Evolutionary conservation across 805 yeast species (phyloP), one percentile per base, ranked within the genome.

Genomic region (Starmerella davenportii): DNA sequence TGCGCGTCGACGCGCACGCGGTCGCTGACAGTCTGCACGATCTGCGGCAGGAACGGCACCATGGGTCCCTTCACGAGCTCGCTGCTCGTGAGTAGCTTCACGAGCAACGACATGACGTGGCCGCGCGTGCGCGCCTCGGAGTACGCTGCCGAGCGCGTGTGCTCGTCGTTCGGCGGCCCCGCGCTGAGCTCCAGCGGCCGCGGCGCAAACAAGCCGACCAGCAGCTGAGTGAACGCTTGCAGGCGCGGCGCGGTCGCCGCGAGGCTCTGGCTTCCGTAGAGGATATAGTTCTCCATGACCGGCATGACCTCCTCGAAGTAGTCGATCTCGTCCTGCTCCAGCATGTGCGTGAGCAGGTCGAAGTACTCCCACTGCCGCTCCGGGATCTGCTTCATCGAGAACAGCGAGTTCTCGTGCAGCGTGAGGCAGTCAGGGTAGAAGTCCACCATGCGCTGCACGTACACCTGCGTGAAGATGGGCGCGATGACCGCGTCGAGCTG

Each of bases 381-480:
- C 2, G 82, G 70, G 16, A 79, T 70, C 15, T 56, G 50, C 54
- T 79, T 67, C 7, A 73, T 58, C 41, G 74, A 55, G 54, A 76
- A 71, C 17, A 80, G 70, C 44, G 74, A 70, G 48, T 73, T 74
- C 38, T 75, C 76, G 36, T 80, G 72, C 51, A 90, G 63, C 43
- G 80, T 93, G 54, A 82, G 70, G 32, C 72, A 65, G 54, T 82
- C 94, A 30, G 78, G 68, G 48, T 76, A 69, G 52, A 79, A 80
- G 50, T 80, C 87, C 37, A 73, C 74, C 49, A 80, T 56, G 30
- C 70, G 70, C 51, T 78, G 68, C 27, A 62, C 67, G 30, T 87
- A 64, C 4, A 85, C 78, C 46, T 67, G 71, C 43, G 68, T 68
- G 34, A 82, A 70, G 14, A 76, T 74, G 4, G 93, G 92, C 36